Base-by-base conservation (phyloP, 2,329 filamentous ascomycete genomes). In the Penicillium decumbens region DNA sequence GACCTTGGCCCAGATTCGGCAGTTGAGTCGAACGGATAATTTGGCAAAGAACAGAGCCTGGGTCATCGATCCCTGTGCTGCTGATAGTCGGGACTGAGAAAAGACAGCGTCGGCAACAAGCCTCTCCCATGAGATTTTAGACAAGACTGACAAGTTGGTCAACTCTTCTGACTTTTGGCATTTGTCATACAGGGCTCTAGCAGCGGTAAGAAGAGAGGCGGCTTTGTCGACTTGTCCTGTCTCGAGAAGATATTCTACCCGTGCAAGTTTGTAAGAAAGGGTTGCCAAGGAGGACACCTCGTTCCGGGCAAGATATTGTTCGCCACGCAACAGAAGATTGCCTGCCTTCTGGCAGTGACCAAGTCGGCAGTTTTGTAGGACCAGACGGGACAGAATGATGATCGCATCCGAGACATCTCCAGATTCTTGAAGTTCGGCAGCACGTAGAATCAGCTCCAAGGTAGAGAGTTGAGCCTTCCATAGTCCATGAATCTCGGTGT, bases 161-260 rank as follows among this genome's bases (percentile, higher is more conserved):
- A 63, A 48, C 48, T 68, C 61, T 7, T 61, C 60, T n/a, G 59
- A 59, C 27, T 53, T 59, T 27, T 66, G 62, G 24, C 59, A 59
- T 30, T 60, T 62, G 43, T 73, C 67, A 41, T 70, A 67, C 15
- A 71, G 32, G 35, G 47, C 12, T 39, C 59, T 65, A 8, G 63
- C 66, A 10, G 54, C 53, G 20, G 54, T 61, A 51, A 66, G 64
- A 58, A 55, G 70, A 64, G 53, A 65, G 51, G 55, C 71, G 57
- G 76, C 85, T 68, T 86, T 83, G 8, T 83, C 77, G 13, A 80
- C 71, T 43, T 83, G 82, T 8, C 85, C 86, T 10, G 84, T 79
- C 1, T 80, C 80, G 15, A 91, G 73, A 25, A 85, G 76, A 65
- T 90, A 89, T 65, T 95, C 88, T 0, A 87, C 84, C 53, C 84